Percentiles rank a stretch among this genome's conserved stretches.
phyloP scores from a whole-genome alignment of 2,329 filamentous ascomycete species.

The Colletotrichum orchidophilum region DNA sequence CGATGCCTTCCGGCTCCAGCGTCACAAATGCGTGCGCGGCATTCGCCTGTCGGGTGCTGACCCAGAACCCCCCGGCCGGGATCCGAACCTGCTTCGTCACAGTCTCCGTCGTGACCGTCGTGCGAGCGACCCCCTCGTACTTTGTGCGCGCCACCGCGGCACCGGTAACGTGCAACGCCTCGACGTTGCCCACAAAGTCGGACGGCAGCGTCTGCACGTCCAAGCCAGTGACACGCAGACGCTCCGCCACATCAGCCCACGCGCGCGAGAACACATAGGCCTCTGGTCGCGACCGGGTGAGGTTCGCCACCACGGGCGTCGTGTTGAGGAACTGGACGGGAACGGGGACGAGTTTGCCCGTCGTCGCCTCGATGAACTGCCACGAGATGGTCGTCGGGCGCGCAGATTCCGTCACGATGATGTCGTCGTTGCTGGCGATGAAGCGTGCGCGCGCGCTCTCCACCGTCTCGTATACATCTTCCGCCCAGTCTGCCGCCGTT shows the following conservation, averaged over 20 bases:
- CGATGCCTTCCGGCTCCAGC: slow-evolving; percentile 45
- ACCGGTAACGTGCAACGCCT: slow-evolving; percentile 40
- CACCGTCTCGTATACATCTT: slow-evolving; percentile 39
- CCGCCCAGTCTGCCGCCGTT: slow-evolving; percentile 41
- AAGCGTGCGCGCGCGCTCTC: slow-evolving; percentile 40
- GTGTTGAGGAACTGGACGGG: slow-evolving; percentile 42
- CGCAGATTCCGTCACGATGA: slow-evolving; percentile 42
- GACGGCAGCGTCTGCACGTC: slow-evolving; percentile 37
- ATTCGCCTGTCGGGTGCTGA: slow-evolving; percentile 45
- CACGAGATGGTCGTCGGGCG: slow-evolving; percentile 35
- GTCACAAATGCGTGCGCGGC: slow-evolving; percentile 41
- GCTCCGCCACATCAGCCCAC: slow-evolving; percentile 41
- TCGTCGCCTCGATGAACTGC: slow-evolving; percentile 39
- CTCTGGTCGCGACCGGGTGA: slow-evolving; percentile 43
- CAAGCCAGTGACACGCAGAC: slow-evolving; percentile 39
- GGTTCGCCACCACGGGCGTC: slow-evolving; percentile 39
- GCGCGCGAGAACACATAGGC: slow-evolving; percentile 42
- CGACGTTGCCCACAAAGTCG: slow-evolving; percentile 39
- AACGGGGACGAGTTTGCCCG: slow-evolving; percentile 40
- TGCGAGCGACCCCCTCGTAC: slow-evolving; percentile 41
- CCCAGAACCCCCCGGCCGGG: slow-evolving; percentile 42
- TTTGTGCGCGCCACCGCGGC: slow-evolving; percentile 35
- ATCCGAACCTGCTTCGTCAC: slow-evolving; percentile 36
- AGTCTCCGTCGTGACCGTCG: slow-evolving; percentile 36
- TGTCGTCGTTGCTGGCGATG: slow-evolving; percentile 38